These are phyloP conservation scores for Endotrypanum monterogeii DNA, from an alignment of 208 protist species.

Conservation along the genomic window DNA sequence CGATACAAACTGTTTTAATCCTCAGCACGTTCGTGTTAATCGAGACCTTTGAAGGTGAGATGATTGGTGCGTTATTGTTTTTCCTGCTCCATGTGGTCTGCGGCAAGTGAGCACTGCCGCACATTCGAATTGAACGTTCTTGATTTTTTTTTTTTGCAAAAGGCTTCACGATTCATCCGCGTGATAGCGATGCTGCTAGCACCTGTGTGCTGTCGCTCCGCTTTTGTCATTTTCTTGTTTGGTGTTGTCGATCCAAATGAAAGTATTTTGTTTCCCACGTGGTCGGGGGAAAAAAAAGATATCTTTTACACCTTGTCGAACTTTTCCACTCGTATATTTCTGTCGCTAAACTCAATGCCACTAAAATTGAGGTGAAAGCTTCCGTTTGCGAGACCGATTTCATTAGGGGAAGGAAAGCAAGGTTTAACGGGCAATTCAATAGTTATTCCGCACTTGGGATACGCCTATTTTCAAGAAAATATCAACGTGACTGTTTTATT, in stretches of 20 bases:
- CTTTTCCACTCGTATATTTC: neutral
- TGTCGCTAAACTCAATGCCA: neutral
- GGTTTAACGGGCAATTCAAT: neutral
- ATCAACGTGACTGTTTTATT: neutral
- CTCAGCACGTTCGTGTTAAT: slow-evolving; percentile 80
- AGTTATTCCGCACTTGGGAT: neutral
- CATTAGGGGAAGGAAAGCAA: neutral
- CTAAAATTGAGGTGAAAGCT: neutral
- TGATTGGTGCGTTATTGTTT: slow-evolving; percentile 14
- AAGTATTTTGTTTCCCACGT: neutral
- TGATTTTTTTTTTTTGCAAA: neutral
- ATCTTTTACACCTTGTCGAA: too few relatives aligned
- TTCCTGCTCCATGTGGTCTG: slow-evolving; percentile 2
- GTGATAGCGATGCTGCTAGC: neutral
- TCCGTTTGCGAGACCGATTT: neutral
- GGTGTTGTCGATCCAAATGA: neutral
- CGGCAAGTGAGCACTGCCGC: neutral
- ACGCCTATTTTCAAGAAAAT: neutral
- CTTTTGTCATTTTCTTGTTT: slow-evolving; percentile 3
- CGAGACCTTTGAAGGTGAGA: slow-evolving; percentile 58
- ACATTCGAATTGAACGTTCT: neutral
- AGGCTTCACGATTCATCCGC: neutral
- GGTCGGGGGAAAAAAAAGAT: neutral
- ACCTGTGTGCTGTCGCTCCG: neutral
- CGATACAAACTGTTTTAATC: slow-evolving; percentile 78